Evolutionary conservation across 2,329 filamentous ascomycete species (phyloP).

Genomic region (Penicillium thymicola): DNA sequence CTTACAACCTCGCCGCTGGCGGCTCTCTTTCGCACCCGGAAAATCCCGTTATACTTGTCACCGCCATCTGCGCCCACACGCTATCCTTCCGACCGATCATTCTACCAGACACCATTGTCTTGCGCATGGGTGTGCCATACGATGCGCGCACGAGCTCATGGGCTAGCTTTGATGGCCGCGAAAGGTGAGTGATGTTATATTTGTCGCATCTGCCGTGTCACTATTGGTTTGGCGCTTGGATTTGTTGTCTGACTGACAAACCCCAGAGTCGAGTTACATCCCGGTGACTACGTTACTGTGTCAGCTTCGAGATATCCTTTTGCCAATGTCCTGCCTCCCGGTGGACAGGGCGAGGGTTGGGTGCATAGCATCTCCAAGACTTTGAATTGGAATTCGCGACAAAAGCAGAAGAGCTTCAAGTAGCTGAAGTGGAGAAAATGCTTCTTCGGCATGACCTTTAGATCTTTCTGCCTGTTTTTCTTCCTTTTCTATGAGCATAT

Average conservation of each 20-base stretch:
- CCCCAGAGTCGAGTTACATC: constrained; percentile 45
- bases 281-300: constrained; percentile 53
- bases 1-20: constrained; percentile 94
- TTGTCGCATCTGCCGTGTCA: background rate
- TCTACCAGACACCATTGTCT: constrained; percentile 89
- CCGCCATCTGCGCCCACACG: constrained; percentile 91
- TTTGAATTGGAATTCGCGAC: constrained; percentile 50
- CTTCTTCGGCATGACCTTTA: background rate
- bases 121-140: constrained; percentile 92
- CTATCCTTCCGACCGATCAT: constrained; percentile 96
- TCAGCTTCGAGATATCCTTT: constrained; percentile 52
- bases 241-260: constrained; percentile 13
- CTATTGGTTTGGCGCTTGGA: background rate
- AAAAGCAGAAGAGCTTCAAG: constrained; percentile 44
- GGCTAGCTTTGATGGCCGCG: constrained; percentile 96
- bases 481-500: background rate
- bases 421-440: background rate
- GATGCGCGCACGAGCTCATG: constrained; percentile 84
- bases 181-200: constrained; percentile 54
- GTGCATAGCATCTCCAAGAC: constrained; percentile 51
- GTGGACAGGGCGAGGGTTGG: constrained; percentile 48
- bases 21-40: constrained; percentile 93
- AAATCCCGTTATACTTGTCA: constrained; percentile 92
- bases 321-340: constrained; percentile 48
- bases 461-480: background rate